phyloP scores from a whole-genome alignment of 2,329 filamentous ascomycete genomes.

The Xylaria polymorpha region DNA sequence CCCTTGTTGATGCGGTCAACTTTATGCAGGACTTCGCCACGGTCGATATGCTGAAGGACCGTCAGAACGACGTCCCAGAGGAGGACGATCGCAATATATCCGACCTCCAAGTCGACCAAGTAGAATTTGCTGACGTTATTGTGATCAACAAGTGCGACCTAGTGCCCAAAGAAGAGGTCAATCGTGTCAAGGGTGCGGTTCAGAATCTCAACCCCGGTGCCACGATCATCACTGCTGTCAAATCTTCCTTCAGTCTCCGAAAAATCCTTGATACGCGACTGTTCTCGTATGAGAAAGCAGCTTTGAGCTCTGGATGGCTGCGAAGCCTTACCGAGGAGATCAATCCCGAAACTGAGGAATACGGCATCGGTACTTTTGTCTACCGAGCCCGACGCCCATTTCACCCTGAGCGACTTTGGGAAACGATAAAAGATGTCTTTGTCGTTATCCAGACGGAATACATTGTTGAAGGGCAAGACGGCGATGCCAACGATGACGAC shows the following conservation, averaged over 20 bases:
- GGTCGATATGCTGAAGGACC: constrained; percentile 72
- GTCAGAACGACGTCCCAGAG: constrained; percentile 67
- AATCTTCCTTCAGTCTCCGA: constrained; percentile 63
- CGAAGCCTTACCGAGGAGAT: constrained; percentile 77
- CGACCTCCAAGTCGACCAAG: constrained; percentile 80
- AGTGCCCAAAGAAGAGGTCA: constrained; percentile 53
- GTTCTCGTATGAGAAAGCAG: constrained; percentile 73
- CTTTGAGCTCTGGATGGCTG: constrained; percentile 75
- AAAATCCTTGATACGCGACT: constrained; percentile 73
- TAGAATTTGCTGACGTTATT: constrained; percentile 80
- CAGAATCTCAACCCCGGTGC: constrained; percentile 73
- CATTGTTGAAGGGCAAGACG: constrained; percentile 50
- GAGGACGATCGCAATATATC: constrained; percentile 81
- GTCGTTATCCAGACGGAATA: constrained; percentile 61
- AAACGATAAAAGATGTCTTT: constrained; percentile 61
- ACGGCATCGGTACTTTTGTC: constrained; percentile 77
- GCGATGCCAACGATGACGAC: constrained; percentile 42
- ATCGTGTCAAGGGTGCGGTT: constrained; percentile 65
- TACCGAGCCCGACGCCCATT: constrained; percentile 70
- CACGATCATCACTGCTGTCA: constrained; percentile 70
- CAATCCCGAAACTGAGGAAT: constrained; percentile 78
- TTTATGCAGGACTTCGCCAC: constrained; percentile 79
- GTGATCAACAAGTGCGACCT: constrained; percentile 77
- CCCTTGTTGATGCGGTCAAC: constrained; percentile 78
- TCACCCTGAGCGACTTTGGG: constrained; percentile 60